Conservation (phyloP, 1,284 basidiomycete genomes). For the Leccinum variabile region DNA sequence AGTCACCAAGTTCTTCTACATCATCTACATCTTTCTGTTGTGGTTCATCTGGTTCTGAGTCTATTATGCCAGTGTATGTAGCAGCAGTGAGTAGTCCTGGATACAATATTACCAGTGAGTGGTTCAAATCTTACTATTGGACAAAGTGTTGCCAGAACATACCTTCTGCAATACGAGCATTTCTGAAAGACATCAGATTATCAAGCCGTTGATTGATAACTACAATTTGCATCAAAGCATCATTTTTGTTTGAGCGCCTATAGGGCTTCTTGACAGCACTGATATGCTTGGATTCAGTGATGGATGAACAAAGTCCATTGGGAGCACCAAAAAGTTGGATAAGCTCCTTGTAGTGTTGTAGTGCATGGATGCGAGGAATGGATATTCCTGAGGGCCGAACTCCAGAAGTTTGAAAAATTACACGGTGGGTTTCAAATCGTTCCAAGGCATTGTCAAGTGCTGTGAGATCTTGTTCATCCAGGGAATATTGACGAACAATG, state of each 20-base stretch:
- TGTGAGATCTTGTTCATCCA: not conserved
- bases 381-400: not conserved
- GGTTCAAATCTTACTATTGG: too few relatives aligned
- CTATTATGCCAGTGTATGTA: not conserved
- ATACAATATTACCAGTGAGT: not conserved
- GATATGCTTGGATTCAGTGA: not conserved
- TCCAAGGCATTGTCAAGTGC: not conserved
- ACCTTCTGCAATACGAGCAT: not conserved
- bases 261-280: not conserved
- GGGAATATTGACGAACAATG: not conserved
- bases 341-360: not conserved
- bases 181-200: not conserved
- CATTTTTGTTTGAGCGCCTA: not conserved
- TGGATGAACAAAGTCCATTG: not conserved
- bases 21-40: not conserved
- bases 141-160: too few relatives aligned
- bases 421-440: not conserved
- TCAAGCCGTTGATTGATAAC: not conserved
- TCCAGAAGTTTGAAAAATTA: not conserved
- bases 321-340: not conserved
- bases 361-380: not conserved
- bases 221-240: not conserved
- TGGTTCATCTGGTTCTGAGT: not conserved
- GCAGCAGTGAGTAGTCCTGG: not conserved
- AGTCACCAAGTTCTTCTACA: not conserved